Conservation (phyloP, 2,329 filamentous ascomycete genomes). For the Penicillium verrucosum region DNA sequence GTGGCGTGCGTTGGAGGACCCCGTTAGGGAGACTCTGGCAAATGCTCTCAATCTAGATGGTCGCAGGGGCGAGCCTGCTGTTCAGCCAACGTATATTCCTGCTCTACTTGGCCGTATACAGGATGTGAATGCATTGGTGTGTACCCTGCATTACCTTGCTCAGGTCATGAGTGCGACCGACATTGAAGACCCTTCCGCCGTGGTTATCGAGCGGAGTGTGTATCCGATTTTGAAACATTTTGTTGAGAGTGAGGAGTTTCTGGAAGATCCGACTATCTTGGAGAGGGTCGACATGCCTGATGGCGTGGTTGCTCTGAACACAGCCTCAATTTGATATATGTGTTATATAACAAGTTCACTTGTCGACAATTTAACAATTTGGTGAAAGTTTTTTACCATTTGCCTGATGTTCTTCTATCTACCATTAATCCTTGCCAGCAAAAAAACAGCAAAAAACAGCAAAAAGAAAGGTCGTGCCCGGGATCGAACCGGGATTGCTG, state of each 20-base stretch:
- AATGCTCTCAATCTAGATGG: constrained; percentile 13
- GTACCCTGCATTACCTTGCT: constrained; percentile 7
- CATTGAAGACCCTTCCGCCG: constrained; percentile 1
- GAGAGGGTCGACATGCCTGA: constrained; percentile 11
- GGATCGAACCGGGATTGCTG: too few species aligned
- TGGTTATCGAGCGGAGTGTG: constrained; percentile 16
- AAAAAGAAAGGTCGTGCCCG: too few species aligned
- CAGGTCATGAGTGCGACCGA: constrained; percentile 9
- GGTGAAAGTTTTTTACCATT: neutral
- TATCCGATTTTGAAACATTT: constrained; percentile 9
- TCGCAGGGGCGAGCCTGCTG: constrained; percentile 7
- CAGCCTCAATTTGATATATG: neutral
- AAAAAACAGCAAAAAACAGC: too few species aligned
- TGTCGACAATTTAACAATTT: neutral
- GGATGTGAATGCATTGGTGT: neutral
- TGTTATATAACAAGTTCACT: too few species aligned
- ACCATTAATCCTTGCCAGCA: too few species aligned
- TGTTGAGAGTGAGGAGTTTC: constrained; percentile 11
- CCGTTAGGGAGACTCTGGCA: neutral
- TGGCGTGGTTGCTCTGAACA: constrained; percentile 2
- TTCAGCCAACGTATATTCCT: constrained; percentile 17
- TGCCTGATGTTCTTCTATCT: too few species aligned
- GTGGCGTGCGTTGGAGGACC: constrained; percentile 5
- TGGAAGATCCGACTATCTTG: constrained; percentile 11
- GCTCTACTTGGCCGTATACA: constrained; percentile 10